Base-by-base conservation (phyloP, 176 grass and related monocot genomes). In the Phoenix roebelenii region DNA sequence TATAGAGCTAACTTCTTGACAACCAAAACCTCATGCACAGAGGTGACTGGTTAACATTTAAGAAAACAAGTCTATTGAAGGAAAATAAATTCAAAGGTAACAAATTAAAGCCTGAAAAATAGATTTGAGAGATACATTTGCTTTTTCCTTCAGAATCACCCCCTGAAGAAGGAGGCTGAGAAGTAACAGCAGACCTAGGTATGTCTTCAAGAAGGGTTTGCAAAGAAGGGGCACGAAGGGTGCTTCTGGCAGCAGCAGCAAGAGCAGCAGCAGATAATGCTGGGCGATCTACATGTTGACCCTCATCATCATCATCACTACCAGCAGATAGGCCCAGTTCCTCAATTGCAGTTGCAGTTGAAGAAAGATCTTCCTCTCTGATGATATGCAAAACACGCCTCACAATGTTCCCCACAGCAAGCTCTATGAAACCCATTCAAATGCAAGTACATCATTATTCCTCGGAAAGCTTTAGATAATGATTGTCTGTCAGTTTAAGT, bases 381-480 rank as follows among this genome's bases (percentile, higher is more conserved):
- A 97, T 97, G 64, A 97, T 88, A 77, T 97, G 92, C 58, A 97
- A 65, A 63, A 91, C 78, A 63, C 92, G 83, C 70, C 92, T 97
- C 48, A 97, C 87, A 74, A 91, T 97, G 81, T 97, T 91, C 55
- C 87, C 92, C 64, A 91, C 78, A 72, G 92, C 84, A 53, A 97
- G 81, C 63, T 97, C 92, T 97, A 76, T 50, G 57, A 59, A 49
- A 48, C 0, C 50, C 35, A 55, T 48, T 55, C 35, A 22, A 67
- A 18, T 55, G 56, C 26, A 28, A 28, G 26, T 28, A 0, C 26
- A 28, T 28, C 26, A 28, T 12, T 44, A 44, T 44, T 44, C 35
- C 10, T 44, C 35, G 14, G 35, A 44, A 0, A 44, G 9, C 10
- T 12, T 44, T 44, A 44, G 35, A 12, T 44, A 44, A 44, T 44